Evolutionary conservation across 257 asterid species (phyloP), one percentile per base, ranked within the genome.

Genomic region (Rehmannia glutinosa): DNA sequence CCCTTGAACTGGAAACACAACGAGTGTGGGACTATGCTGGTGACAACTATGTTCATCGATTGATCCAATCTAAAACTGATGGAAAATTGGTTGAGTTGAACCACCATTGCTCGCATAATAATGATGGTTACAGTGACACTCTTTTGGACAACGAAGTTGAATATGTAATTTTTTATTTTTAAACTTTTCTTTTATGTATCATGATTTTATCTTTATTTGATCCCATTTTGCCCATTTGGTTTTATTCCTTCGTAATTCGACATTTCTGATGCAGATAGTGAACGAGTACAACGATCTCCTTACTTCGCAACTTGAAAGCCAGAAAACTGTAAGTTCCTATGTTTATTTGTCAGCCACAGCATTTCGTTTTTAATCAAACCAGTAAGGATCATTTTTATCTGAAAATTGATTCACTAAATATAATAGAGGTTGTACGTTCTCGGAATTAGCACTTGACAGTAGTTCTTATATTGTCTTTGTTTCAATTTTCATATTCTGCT

Each of bases 21-120:
- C 89, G 97, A 52, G 99, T 94, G 69, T 94, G 99, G 99, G 97
- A 94, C 75, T 85, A 83, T 72, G 87, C 85, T 55, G 99, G 99
- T 69, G 91, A 94, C 75, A 94, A 91, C 78, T 94, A 94, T 80
- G 99, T 94, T 82, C 99, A 94, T 70, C 83, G 99, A 28, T 63
- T 94, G 77, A 88, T 94, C 78, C 99, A 86, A 74, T 88, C 97
- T 64, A 94, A 94, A 78, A 88, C 97, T 50, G 96, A 94, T 80
- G 97, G 99, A 39, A 86, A 94, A 72, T 72, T 91, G 84, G 96
- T 94, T 33, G 99, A 85, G 82, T 77, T 91, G 78, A 91, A 93
- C 77, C 88, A 78, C 71, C 94, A 80, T 42, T 82, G 95, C 73
- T 24, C 58, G 16, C 80, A 54, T 69, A 66, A 68, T 47, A 64